phyloP scores from a whole-genome alignment of 2,329 filamentous ascomycete species.

The Zymoseptoria brevis region DNA sequence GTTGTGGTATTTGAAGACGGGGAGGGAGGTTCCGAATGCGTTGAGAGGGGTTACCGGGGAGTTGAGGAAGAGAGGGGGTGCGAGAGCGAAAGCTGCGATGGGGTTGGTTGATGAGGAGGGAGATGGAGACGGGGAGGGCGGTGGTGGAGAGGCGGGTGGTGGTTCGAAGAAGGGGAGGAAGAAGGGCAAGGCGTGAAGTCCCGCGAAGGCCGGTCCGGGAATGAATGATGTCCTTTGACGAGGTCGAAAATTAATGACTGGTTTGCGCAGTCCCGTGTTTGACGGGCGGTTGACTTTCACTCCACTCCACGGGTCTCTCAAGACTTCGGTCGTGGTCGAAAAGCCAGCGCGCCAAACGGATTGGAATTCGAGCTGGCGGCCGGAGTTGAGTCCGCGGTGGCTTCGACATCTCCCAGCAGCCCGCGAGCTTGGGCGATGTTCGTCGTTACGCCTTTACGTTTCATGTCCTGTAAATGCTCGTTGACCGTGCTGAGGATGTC shows the following conservation, averaged over 20 bases:
- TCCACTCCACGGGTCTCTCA: background rate
- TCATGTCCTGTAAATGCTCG: slow-evolving; percentile 28
- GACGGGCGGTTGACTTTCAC: no score
- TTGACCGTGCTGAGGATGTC: slow-evolving; percentile 25
- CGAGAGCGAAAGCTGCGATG: slow-evolving; percentile 28
- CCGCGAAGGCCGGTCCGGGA: no score
- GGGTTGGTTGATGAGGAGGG: slow-evolving; percentile 15
- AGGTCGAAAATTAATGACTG: background rate
- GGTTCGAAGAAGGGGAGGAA: background rate
- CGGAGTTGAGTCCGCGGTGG: background rate
- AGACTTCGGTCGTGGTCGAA: background rate
- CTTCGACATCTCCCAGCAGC: background rate
- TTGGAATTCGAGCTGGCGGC: background rate
- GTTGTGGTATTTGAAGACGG: slow-evolving; percentile 84
- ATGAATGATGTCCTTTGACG: no score
- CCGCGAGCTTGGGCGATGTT: slow-evolving; percentile 16
- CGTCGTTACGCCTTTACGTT: slow-evolving; percentile 17
- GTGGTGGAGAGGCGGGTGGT: background rate
- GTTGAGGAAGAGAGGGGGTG: slow-evolving; percentile 59
- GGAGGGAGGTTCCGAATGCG: slow-evolving; percentile 83
- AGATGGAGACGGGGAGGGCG: slow-evolving; percentile 6
- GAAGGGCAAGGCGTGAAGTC: background rate
- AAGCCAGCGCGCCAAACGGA: background rate
- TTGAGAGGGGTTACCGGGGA: slow-evolving; percentile 83
- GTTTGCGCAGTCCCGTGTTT: background rate